Conservation (phyloP, 345 rosid genomes). For the Heritiera littoralis region DNA sequence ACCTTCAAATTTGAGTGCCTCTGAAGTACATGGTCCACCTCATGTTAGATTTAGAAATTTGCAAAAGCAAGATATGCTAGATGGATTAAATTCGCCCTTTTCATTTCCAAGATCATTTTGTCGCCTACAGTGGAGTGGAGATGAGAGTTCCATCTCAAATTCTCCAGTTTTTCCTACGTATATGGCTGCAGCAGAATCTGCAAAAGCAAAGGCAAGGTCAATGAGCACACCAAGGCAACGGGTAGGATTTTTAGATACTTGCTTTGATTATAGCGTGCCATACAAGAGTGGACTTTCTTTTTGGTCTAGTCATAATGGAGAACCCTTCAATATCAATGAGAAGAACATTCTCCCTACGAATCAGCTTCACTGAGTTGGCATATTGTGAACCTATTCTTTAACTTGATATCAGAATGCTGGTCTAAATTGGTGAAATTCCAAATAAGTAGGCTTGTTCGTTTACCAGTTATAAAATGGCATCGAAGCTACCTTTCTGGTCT, state of each 20-base stretch:
- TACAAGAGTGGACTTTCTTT: constrained; percentile 34
- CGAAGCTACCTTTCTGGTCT: not conserved
- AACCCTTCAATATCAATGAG: constrained; percentile 26
- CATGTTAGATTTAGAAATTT: constrained; percentile 33
- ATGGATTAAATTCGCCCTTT: constrained; percentile 50
- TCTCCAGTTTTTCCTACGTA: constrained; percentile 64
- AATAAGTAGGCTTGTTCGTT: not conserved
- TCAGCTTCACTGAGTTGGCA: constrained; percentile 1
- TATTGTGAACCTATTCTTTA: not conserved
- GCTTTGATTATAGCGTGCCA: constrained; percentile 37
- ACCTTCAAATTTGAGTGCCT: constrained; percentile 26
- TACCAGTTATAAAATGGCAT: not conserved
- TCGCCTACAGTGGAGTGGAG: constrained; percentile 41
- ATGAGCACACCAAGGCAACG: constrained; percentile 79
- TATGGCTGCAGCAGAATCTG: constrained; percentile 70
- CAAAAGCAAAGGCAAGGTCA: constrained; percentile 78
- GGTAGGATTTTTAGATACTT: constrained; percentile 39
- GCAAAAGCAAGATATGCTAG: constrained; percentile 41
- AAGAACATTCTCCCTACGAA: constrained; percentile 30
- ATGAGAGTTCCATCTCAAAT: constrained; percentile 42
- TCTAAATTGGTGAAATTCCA: not conserved
- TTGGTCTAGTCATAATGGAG: constrained; percentile 56
- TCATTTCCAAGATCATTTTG: constrained; percentile 66
- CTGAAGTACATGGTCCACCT: constrained; percentile 28
- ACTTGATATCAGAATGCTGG: not conserved